phyloP scores from a whole-genome alignment of 345 rosid species.

The Brassica carinata region DNA sequence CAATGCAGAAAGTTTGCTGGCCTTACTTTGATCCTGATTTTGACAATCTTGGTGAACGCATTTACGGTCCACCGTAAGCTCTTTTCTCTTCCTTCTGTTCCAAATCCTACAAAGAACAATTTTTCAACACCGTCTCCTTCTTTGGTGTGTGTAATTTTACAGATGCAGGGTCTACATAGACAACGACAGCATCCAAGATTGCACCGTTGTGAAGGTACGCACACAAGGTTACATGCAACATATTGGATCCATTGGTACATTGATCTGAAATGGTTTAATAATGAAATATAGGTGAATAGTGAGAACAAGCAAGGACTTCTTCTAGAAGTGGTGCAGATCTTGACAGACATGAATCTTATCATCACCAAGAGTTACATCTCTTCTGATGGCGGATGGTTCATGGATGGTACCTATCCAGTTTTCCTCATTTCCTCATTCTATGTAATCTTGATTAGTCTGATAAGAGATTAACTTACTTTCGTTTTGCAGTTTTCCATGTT shows the following conservation, averaged over 20 bases:
- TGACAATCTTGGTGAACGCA: conserved; percentile 63
- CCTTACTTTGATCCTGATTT: conserved; percentile 91
- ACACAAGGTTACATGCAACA: background rate
- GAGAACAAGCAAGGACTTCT: conserved; percentile 75
- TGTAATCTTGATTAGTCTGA: background rate
- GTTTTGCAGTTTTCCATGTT: conserved; percentile 69
- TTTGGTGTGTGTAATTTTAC: conserved; percentile 19
- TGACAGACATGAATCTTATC: conserved; percentile 70
- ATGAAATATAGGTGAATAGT: conserved; percentile 53
- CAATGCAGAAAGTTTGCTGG: conserved; percentile 65
- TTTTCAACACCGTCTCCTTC: background rate
- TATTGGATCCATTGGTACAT: background rate
- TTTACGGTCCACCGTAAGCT: conserved; percentile 65
- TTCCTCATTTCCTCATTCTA: background rate
- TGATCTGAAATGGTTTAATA: background rate
- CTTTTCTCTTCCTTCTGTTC: background rate
- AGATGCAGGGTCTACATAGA: conserved; percentile 77
- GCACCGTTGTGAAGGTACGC: conserved; percentile 63
- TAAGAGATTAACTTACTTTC: background rate
- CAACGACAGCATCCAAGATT: conserved; percentile 70
- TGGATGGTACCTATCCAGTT: conserved; percentile 57
- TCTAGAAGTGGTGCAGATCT: conserved; percentile 72
- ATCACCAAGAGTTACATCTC: conserved; percentile 71
- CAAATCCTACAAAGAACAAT: background rate
- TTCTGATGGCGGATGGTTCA: conserved; percentile 81